A percentile compares a stretch with the other conserved stretches of the same genome.
Evolutionary conservation across 208 protist genomes (phyloP).

Genomic region (Porcisia hertigi): DNA sequence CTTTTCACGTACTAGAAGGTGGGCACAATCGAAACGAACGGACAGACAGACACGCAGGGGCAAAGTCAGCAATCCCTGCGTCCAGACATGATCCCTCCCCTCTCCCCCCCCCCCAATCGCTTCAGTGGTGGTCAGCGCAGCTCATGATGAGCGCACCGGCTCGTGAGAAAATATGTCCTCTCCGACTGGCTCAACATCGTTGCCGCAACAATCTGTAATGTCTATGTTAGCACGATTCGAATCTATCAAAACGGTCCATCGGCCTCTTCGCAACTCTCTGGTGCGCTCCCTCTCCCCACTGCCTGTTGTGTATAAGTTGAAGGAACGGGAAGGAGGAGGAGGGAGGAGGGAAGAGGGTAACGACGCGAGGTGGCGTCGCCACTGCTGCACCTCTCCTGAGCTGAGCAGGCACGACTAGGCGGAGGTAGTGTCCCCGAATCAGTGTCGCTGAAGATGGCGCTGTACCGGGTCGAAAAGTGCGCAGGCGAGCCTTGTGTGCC

Average conservation of each 20-base stretch:
- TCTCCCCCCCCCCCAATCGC: neutral
- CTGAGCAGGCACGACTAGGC: neutral
- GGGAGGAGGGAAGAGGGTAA: neutral
- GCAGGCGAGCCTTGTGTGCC: constrained; percentile 23
- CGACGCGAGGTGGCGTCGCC: neutral
- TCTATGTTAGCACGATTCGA: neutral
- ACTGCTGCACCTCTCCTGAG: neutral
- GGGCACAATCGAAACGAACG: too few species aligned
- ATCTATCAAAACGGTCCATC: neutral
- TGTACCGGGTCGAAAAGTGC: constrained; percentile 11
- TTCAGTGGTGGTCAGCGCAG: neutral
- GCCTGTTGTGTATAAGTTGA: too few species aligned
- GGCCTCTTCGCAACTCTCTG: neutral
- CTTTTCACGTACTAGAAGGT: neutral
- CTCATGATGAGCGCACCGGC: neutral
- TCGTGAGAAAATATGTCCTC: neutral
- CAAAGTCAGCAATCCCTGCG: too few species aligned
- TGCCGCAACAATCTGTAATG: neutral
- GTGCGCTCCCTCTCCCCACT: neutral
- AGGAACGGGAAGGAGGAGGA: neutral
- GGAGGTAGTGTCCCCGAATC: neutral
- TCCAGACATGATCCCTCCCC: neutral
- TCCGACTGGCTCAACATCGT: neutral
- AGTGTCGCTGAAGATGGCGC: neutral
- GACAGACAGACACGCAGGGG: too few species aligned